Evolutionary conservation across 495 filamentous ascomycete species (phyloP), one percentile per base, ranked within the genome.

Genomic region (Jackrogersella multiformis): DNA sequence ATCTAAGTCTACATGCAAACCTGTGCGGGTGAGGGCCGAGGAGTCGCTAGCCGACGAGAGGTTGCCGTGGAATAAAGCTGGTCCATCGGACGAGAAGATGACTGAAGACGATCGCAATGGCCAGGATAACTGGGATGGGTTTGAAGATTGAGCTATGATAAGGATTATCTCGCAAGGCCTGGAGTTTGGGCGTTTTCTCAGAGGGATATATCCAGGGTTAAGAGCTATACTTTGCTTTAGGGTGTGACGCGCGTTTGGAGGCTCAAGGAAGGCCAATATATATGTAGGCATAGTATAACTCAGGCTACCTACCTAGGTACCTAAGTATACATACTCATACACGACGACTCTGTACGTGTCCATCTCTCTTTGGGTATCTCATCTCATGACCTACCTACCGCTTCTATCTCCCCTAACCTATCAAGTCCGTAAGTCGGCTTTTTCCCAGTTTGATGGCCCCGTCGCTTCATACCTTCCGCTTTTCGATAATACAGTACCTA

Each of bases 401-500:
- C 44, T 48, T 20, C 38, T 26, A 26, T 59, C 20, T 15, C 4
- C 28, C 28, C 13, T 7, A 4, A 0, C 10, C 4, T 9, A 8
- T 41, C 8, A 38, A 34, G 1, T 15, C 54, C 39, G 70, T 59
- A 38, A 32, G 48, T n/a, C 48, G 48, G 71, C 75, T 18, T 70
- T 75, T 30, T 83, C 77, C 80, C 81, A 84, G 28, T 74, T 85
- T 0, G 83, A 41, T 1, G 84, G 82, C 0, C 84, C 92, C 3
- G 85, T 81, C 1, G 90, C 89, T 76, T 97, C 92, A 74, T 93
- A 97, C 30, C 84, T 71, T 38, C 83, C 87, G 5, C 81, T 86
- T 72, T 90, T 92, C 21, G 90, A 89, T 45, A 98, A 78, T 23
- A 92, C 89, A 1, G 90, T 92, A n/a, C 92, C 95, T 21, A 98